Base-by-base conservation (phyloP, 2,329 filamentous ascomycete genomes). In the Colletotrichum navitas region DNA sequence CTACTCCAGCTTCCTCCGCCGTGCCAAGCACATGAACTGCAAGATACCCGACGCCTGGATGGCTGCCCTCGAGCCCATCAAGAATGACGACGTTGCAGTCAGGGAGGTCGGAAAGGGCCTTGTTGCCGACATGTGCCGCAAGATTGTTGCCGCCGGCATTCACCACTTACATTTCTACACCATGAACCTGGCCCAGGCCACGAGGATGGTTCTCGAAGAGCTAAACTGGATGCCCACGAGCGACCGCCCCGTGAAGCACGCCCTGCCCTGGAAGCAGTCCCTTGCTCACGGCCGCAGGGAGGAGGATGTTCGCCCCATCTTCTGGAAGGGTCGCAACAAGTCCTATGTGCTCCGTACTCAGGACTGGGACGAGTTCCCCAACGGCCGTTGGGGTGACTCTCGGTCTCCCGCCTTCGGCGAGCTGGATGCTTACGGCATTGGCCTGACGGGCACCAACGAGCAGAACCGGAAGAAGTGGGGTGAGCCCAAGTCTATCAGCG, bases 291-390 rank as follows among this genome's bases (percentile, higher is more conserved):
- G 94, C 64, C 91, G 96, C 59, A 90, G 95, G 77, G 93, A 94
- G 59, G 96, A 99, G 83, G 97, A 98, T 78, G 96, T 99, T 54
- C 93, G 96, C 64, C 96, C 96, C 43, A 97, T 99, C 76, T 99
- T 99, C 88, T 99, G 96, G 96, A 92, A 95, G 77, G 98, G 98
- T 83, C 91, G 96, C 70, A 96, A 97, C 83, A 94, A 96, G 79
- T 97, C 95, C 5, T 99, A 99, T 78, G 91, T 99, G 66, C 91
- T 94, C 67, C 94, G 96, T 66, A 99, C 96, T 0, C 95, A 98
- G 80, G 95, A 98, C 76, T 99, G 96, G 96, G 96, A 99, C 78
- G 96, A 99, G 81, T 99, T 98, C 77, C 96, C 96, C 67, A 99
- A 99, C 85, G 96, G 96, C 58, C 93, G 96, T 81, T 99, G 96